These are phyloP conservation scores for Aspergillus fijiensis DNA, from an alignment of 2,329 filamentous ascomycete species.

Conservation along the genomic window DNA sequence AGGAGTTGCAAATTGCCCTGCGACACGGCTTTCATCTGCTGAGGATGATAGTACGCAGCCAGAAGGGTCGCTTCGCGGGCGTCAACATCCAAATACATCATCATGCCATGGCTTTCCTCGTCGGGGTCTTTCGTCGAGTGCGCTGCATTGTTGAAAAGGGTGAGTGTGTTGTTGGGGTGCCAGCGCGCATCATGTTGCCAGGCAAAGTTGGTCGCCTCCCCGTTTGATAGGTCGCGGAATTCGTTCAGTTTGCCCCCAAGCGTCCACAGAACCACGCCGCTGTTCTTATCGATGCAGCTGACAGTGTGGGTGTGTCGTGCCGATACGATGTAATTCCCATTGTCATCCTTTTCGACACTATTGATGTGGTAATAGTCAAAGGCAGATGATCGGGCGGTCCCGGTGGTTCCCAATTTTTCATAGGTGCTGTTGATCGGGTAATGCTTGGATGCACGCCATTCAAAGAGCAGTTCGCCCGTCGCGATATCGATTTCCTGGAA, in stretches of 20 bases:
- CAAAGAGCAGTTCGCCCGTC: slow-evolving; percentile 35
- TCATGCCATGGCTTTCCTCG: slow-evolving; percentile 45
- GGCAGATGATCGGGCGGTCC: slow-evolving; percentile 21
- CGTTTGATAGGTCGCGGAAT: slow-evolving; percentile 43
- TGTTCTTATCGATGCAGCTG: slow-evolving; percentile 48
- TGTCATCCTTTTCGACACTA: slow-evolving; percentile 52
- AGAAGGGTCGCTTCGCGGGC: slow-evolving; percentile 43
- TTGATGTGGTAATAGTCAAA: slow-evolving; percentile 62
- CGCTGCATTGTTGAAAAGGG: slow-evolving; percentile 43
- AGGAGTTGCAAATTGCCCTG: slow-evolving; percentile 48
- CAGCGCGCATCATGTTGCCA: slow-evolving; percentile 56
- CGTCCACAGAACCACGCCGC: slow-evolving; percentile 54
- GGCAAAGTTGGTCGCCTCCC: slow-evolving; percentile 38
- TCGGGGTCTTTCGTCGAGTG: slow-evolving; percentile 20
- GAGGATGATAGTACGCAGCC: slow-evolving; percentile 40
- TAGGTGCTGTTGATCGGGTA: slow-evolving; percentile 25
- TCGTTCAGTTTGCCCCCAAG: slow-evolving; percentile 52
- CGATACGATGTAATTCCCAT: slow-evolving; percentile 57
- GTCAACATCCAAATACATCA: slow-evolving; percentile 40
- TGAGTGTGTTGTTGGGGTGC: slow-evolving; percentile 27
- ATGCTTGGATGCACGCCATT: slow-evolving; percentile 40
- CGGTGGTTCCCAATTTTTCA: slow-evolving; percentile 8
- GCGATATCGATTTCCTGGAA: slow-evolving; percentile 39
- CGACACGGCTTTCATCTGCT: slow-evolving; percentile 37
- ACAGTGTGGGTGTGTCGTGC: slow-evolving; percentile 51